Conservation (phyloP, 495 filamentous ascomycete species). For the Geoglossum glabrum region DNA sequence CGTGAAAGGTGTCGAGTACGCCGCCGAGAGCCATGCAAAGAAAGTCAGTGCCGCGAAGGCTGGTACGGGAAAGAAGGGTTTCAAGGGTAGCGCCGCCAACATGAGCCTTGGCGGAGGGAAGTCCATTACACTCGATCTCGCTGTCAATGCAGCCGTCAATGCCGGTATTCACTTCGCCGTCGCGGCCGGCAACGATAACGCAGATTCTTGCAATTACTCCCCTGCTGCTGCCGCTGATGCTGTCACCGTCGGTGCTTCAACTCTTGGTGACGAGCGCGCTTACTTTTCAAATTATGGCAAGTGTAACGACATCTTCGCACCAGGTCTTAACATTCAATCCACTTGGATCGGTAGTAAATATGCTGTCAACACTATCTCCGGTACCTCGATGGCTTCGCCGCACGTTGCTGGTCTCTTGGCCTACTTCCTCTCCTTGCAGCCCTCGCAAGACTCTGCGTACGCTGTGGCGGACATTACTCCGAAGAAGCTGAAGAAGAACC, state of each 20-base stretch:
- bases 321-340: conserved; percentile 87
- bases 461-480: conserved; percentile 79
- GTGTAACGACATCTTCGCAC: conserved; percentile 98
- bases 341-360: conserved; percentile 95
- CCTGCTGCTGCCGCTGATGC: conserved; percentile 83
- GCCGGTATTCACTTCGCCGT: conserved; percentile 93
- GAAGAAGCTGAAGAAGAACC: conserved; percentile 74
- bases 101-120: conserved; percentile 98
- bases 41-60: conserved; percentile 55
- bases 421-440: conserved; percentile 94
- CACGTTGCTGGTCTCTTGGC: conserved; percentile 91
- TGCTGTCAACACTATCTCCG: conserved; percentile 94
- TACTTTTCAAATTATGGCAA: conserved; percentile 99
- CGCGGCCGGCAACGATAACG: conserved; percentile 94
- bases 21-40: conserved; percentile 57
- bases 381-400: conserved; percentile 97
- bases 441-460: conserved; percentile 67
- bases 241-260: conserved; percentile 91
- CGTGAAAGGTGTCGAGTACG: conserved; percentile 94
- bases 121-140: conserved; percentile 68
- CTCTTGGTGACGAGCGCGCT: conserved; percentile 81
- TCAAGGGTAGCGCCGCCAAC: conserved; percentile 98
- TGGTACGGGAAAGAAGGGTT: conserved; percentile 66
- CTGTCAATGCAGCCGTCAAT: conserved; percentile 81
- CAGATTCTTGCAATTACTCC: conserved; percentile 99